Conservation (phyloP, 1,284 basidiomycete species). For the Puccinia triticina region DNA sequence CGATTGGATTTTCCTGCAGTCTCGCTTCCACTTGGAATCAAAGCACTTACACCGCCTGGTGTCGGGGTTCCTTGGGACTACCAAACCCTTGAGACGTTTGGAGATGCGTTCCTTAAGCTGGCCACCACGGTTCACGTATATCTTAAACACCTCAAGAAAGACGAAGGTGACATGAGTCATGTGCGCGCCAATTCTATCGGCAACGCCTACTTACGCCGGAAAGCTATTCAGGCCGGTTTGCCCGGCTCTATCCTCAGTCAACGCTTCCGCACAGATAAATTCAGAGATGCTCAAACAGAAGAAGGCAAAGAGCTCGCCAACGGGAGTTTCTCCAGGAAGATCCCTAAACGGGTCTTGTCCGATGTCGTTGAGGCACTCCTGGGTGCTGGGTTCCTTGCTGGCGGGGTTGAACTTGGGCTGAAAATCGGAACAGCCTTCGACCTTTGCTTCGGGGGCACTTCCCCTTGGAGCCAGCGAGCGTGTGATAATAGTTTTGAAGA, state of each 20-base stretch:
- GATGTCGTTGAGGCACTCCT: constrained; percentile 82
- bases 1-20: constrained; percentile 70
- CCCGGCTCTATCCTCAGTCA: constrained; percentile 71
- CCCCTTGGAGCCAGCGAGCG: constrained; percentile 56
- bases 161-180: constrained; percentile 76
- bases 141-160: constrained; percentile 70
- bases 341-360: constrained; percentile 72
- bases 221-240: constrained; percentile 69
- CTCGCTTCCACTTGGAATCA: constrained; percentile 66
- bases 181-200: constrained; percentile 70
- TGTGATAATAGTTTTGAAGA: background rate
- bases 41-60: constrained; percentile 74
- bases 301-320: constrained; percentile 60
- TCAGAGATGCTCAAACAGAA: constrained; percentile 65
- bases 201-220: constrained; percentile 70
- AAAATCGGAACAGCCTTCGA: constrained; percentile 69
- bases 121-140: constrained; percentile 74
- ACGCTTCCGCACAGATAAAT: constrained; percentile 63
- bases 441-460: constrained; percentile 70
- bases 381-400: constrained; percentile 72
- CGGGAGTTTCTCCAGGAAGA: constrained; percentile 61
- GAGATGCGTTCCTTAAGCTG: constrained; percentile 78
- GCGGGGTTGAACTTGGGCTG: constrained; percentile 72
- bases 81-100: constrained; percentile 80
- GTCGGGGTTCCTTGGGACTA: constrained; percentile 71